These are phyloP conservation scores for Podaxis sp. DNA, from an alignment of 768 basidiomycete species.

Conservation along the genomic window DNA sequence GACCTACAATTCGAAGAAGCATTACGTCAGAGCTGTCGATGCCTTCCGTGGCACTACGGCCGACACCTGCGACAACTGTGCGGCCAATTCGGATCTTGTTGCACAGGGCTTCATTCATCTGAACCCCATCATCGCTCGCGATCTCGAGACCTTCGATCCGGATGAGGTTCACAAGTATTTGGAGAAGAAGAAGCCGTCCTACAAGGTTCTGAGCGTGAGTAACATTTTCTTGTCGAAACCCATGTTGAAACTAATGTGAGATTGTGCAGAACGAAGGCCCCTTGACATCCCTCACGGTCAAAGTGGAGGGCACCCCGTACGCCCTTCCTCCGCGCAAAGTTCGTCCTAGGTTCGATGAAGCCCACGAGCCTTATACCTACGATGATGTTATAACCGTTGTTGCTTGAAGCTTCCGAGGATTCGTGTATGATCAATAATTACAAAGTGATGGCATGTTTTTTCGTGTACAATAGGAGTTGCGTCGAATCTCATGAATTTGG, in stretches of 20 bases:
- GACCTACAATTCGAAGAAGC: conserved; percentile 26
- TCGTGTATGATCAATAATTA: too few species aligned
- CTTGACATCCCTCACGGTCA: not conserved
- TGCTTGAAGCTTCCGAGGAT: too few species aligned
- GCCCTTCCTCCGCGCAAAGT: not conserved
- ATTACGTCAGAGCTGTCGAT: conserved; percentile 39
- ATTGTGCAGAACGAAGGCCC: not conserved
- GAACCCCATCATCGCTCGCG: conserved; percentile 32
- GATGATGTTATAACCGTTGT: too few species aligned
- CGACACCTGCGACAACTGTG: conserved; percentile 42
- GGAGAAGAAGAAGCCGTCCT: conserved; percentile 10
- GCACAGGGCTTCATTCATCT: conserved; percentile 48
- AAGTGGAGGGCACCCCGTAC: not conserved
- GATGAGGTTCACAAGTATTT: conserved; percentile 41
- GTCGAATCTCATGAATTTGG: too few species aligned
- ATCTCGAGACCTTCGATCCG: conserved; percentile 35
- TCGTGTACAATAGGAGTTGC: too few species aligned
- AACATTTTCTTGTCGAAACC: not conserved
- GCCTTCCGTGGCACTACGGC: conserved; percentile 35
- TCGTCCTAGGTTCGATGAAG: not conserved
- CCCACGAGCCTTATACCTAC: too few species aligned
- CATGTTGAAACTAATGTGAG: not conserved
- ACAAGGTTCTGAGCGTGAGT: not conserved
- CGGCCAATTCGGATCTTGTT: conserved; percentile 28
- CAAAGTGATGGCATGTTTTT: too few species aligned